These are phyloP conservation scores for Capsella bursapastoris DNA, from an alignment of 345 rosid genomes.

Conservation along the genomic window DNA sequence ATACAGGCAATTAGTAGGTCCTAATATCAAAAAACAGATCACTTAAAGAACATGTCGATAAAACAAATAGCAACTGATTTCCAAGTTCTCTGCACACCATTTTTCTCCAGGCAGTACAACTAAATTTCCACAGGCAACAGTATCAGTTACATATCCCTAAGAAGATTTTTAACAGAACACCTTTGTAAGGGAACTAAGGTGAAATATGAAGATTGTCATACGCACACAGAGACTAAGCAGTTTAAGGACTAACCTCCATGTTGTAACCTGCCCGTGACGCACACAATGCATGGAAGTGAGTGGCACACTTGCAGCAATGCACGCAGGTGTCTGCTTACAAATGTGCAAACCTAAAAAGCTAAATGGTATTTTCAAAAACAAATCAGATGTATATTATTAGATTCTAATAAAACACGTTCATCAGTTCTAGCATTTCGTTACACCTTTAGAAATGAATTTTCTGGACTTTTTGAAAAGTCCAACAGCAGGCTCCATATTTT, in stretches of 20 bases:
- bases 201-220: constrained; percentile 6
- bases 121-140: constrained; percentile 43
- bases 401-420: too few species aligned
- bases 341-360: too few species aligned
- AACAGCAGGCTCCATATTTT: too few species aligned
- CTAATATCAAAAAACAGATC: constrained; percentile 15
- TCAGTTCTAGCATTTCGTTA: too few species aligned
- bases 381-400: too few species aligned
- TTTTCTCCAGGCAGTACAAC: constrained; percentile 78
- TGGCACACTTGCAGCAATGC: too few species aligned
- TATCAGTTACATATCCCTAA: constrained; percentile 21
- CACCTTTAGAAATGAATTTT: too few species aligned
- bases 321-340: too few species aligned
- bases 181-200: not conserved
- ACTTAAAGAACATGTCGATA: constrained; percentile 15
- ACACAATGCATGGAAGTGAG: too few species aligned
- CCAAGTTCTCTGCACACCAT: constrained; percentile 73
- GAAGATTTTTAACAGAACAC: constrained; percentile 13
- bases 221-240: constrained; percentile 21
- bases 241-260: constrained; percentile 73
- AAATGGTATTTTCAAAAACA: too few species aligned
- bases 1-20: constrained; percentile 18
- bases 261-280: too few species aligned
- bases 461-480: too few species aligned
- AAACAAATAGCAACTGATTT: constrained; percentile 46